Evolutionary conservation across 306 rosid species (phyloP), one percentile per base, ranked within the genome.

Genomic region (Ammopiptanthus mongolicus): DNA sequence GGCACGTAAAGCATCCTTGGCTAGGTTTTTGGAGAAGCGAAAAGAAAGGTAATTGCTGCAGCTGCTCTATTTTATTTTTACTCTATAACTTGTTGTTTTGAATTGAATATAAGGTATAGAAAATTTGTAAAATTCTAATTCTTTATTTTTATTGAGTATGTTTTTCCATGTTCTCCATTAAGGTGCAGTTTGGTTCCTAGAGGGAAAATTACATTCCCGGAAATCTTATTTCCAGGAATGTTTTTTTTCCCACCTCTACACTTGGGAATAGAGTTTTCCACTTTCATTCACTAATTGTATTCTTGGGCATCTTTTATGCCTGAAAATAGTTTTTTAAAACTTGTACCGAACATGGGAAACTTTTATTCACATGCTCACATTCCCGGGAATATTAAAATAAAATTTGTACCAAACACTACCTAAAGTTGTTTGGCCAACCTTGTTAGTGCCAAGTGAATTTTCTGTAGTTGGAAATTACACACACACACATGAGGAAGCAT

Each of bases 1-100:
- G 84, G 93, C 99, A 0, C 96, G 98, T 0, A 89, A 96, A 82
- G 98, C 99, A 82, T 92, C 99, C 17, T 83, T 96, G 86, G 84
- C 92, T 73, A 84, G 99, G n/a, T 96, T 92, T 77, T 80, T 96
- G 71, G 97, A 92, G 90, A 96, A 96, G 90, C 95, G 99, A 82
- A 92, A 85, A 84, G 98, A 89, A 81, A 91, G 99, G 99, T 96
- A 88, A 81, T 8, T 75, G 12, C n/a, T 12, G 22, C 59, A 19
- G 17, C 15, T 72, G 6, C 1, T 72, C 60, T 31, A 8, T 33
- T 56, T 14, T 70, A 7, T 23, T 17, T 31, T 44, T 58, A 48
- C 65, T 41, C 3, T 6, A 23, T 51, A 39, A 59, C 28, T 46
- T 19, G 8, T 37, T 60, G 46, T 61, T 61, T 50, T 29, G 18